Conservation (phyloP, 2,329 filamentous ascomycete genomes). For the Penicillium occitanis region DNA sequence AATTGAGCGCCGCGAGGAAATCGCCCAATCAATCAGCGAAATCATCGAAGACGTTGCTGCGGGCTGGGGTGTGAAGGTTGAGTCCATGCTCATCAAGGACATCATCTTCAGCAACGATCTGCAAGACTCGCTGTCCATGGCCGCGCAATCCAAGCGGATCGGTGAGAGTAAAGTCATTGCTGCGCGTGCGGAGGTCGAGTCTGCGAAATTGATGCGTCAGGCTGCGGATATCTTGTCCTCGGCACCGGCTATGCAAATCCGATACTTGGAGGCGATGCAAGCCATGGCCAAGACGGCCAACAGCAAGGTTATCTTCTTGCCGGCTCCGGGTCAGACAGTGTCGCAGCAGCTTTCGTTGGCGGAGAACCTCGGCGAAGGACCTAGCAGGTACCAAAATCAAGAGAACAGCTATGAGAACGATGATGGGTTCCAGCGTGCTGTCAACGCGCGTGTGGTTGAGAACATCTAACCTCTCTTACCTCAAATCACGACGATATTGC, state of each 20-base stretch:
- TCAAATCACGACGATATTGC: not conserved
- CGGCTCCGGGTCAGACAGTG: conserved; percentile 61
- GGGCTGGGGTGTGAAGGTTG: conserved; percentile 93
- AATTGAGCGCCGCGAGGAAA: conserved; percentile 96
- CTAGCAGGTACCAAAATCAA: conserved; percentile 50
- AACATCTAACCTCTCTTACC: conserved; percentile 63
- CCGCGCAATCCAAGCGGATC: conserved; percentile 95
- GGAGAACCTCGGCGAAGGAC: conserved; percentile 56
- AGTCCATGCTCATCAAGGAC: conserved; percentile 99
- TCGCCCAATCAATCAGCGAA: conserved; percentile 90
- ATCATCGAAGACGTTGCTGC: conserved; percentile 95
- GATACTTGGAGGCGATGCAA: conserved; percentile 98
- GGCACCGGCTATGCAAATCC: conserved; percentile 96
- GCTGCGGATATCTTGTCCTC: conserved; percentile 90
- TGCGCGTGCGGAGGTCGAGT: conserved; percentile 93
- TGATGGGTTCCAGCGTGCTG: conserved; percentile 72
- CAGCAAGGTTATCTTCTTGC: conserved; percentile 82
- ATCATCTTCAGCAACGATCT: conserved; percentile 96
- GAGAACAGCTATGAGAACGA: conserved; percentile 33
- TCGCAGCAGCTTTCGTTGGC: conserved; percentile 52
- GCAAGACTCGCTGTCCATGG: conserved; percentile 96
- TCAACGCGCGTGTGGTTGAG: conserved; percentile 80
- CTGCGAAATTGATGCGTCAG: conserved; percentile 79
- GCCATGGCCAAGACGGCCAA: conserved; percentile 94
- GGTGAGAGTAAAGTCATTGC: conserved; percentile 98